Evolutionary conservation across 345 rosid species (phyloP).

Genomic region (Sisymbrium altissimum): DNA sequence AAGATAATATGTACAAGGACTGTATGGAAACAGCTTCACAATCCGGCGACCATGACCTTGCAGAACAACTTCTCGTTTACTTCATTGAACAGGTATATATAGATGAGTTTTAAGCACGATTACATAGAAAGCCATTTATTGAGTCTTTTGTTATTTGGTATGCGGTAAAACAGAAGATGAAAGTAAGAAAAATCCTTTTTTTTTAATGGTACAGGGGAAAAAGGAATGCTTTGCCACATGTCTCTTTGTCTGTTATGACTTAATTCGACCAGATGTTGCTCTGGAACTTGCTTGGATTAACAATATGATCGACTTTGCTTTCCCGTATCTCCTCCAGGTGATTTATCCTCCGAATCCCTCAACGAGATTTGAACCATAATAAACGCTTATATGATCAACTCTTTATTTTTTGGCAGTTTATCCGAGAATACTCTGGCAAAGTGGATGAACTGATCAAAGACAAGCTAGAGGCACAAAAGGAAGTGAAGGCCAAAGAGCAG

Average conservation of each 20-base stretch:
- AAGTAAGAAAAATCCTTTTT: background rate
- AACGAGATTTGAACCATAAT: background rate
- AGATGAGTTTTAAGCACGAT: background rate
- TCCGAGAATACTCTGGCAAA: slow-evolving; percentile 77
- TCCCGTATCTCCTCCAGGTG: slow-evolving; percentile 87
- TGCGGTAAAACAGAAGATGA: background rate
- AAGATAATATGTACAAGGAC: slow-evolving; percentile 89
- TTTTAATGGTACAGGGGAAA: slow-evolving; percentile 51
- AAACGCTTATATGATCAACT: background rate
- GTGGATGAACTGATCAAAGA: slow-evolving; percentile 81
- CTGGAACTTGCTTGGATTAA: slow-evolving; percentile 94
- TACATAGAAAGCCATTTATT: background rate
- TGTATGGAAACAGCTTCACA: slow-evolving; percentile 99
- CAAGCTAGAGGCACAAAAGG: slow-evolving; percentile 67
- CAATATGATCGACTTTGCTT: slow-evolving; percentile 86
- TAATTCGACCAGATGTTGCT: slow-evolving; percentile 76
- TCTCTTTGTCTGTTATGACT: slow-evolving; percentile 93
- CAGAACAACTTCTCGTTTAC: slow-evolving; percentile 95
- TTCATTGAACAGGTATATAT: slow-evolving; percentile 87
- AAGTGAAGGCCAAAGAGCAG: slow-evolving; percentile 68
- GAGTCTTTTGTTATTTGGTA: background rate
- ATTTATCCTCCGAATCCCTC: background rate
- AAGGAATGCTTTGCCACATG: slow-evolving; percentile 95
- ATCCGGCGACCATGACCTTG: slow-evolving; percentile 96
- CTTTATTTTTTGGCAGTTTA: slow-evolving; percentile 43